A percentile compares a stretch with the other conserved stretches of the same genome.
Conservation (phyloP, 192 early-diverging fungal species). For the Neocallimastix lanati region DNA sequence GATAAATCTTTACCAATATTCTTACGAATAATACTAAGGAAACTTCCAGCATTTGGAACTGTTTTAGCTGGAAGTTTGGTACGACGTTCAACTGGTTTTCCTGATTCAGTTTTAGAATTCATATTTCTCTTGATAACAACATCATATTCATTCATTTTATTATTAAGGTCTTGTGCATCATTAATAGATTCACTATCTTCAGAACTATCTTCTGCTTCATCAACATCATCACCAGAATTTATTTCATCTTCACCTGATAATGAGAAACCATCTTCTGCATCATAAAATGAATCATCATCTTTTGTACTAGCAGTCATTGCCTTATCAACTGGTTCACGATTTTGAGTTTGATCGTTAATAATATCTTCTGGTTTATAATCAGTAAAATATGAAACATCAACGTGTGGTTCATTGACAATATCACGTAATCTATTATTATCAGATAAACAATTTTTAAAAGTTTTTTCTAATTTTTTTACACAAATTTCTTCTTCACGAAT, state of each 20-base stretch:
- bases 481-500: background rate
- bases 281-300: background rate
- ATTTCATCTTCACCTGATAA: background rate
- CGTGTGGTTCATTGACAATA: background rate
- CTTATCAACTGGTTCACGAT: background rate
- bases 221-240: background rate
- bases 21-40: background rate
- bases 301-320: background rate
- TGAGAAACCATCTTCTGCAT: background rate
- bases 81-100: background rate
- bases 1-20: constrained; percentile 75
- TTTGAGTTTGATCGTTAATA: background rate
- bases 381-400: background rate
- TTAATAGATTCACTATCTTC: background rate
- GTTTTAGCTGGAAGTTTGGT: background rate
- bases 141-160: background rate
- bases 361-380: background rate
- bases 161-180: background rate
- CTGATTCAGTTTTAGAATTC: too few species aligned
- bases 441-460: background rate
- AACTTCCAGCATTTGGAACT: background rate
- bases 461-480: background rate
- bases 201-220: background rate
- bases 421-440: background rate
- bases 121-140: background rate